phyloP scores from a whole-genome alignment of 495 filamentous ascomycete genomes.

The Cercophora scortea region DNA sequence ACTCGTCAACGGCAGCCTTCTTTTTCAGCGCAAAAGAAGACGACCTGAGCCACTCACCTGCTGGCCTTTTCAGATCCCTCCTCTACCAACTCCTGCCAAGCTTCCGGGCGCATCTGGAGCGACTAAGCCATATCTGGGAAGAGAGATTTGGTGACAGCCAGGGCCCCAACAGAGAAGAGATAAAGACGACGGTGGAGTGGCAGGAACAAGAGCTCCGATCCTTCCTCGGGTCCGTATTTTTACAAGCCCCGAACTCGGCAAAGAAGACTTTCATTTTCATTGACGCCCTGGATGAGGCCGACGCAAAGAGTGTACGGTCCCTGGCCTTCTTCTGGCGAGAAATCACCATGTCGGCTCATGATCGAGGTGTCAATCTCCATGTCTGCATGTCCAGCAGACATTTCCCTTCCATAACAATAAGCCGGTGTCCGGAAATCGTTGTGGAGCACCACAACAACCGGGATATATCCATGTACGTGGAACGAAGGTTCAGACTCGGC shows the following conservation, averaged over 20 bases:
- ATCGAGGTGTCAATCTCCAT: background rate
- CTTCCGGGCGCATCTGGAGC: background rate
- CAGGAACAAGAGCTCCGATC: background rate
- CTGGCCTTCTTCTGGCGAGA: background rate
- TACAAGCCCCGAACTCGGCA: background rate
- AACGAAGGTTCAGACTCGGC: background rate
- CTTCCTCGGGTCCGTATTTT: background rate
- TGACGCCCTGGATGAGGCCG: constrained; percentile 35
- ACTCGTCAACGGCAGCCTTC: constrained; percentile 18
- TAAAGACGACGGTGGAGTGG: too few species aligned
- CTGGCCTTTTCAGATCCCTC: constrained; percentile 25
- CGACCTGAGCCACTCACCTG: constrained; percentile 23
- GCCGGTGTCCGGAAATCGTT: background rate
- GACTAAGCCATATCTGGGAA: background rate
- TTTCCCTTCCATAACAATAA: background rate
- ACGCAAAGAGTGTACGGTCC: background rate
- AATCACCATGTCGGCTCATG: background rate
- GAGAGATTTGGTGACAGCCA: too few species aligned
- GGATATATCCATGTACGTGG: constrained; percentile 6
- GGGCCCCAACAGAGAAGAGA: too few species aligned
- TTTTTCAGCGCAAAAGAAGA: constrained; percentile 34
- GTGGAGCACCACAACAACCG: constrained; percentile 1
- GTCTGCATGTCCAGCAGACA: constrained; percentile 1
- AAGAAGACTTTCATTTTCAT: constrained; percentile 21
- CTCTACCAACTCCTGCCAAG: constrained; percentile 24